Evolutionary conservation across 441 rosid species (phyloP).

Genomic region (California macrophylla): DNA sequence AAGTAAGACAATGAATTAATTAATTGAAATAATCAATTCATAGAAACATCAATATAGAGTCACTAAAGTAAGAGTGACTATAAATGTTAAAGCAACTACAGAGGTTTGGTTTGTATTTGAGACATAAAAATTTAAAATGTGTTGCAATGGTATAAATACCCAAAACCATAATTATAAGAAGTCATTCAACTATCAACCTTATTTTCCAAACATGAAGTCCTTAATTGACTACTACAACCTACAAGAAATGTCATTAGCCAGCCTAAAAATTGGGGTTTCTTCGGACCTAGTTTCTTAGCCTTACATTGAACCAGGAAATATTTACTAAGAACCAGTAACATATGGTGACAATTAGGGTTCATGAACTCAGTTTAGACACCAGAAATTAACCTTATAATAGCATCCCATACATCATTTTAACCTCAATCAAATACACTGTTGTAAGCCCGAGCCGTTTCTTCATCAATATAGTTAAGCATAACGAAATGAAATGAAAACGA

Average conservation of each 20-base stretch:
- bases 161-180: neutral
- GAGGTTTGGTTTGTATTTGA: neutral
- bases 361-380: neutral
- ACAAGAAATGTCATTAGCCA: neutral
- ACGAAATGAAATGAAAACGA: no score
- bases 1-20: neutral
- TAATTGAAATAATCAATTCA: neutral
- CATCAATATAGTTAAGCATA: no score
- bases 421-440: neutral
- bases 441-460: no score
- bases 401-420: neutral
- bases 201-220: neutral
- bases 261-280: neutral
- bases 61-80: neutral
- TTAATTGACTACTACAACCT: no score
- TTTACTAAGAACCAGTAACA: neutral
- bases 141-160: neutral
- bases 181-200: neutral
- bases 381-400: no score
- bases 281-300: neutral
- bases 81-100: neutral
- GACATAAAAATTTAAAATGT: neutral
- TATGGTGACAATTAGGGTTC: neutral
- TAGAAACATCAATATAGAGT: neutral
- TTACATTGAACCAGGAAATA: neutral